These are phyloP conservation scores for Podila clonocystis DNA, from an alignment of 192 early-diverging fungal genomes.

Conservation along the genomic window DNA sequence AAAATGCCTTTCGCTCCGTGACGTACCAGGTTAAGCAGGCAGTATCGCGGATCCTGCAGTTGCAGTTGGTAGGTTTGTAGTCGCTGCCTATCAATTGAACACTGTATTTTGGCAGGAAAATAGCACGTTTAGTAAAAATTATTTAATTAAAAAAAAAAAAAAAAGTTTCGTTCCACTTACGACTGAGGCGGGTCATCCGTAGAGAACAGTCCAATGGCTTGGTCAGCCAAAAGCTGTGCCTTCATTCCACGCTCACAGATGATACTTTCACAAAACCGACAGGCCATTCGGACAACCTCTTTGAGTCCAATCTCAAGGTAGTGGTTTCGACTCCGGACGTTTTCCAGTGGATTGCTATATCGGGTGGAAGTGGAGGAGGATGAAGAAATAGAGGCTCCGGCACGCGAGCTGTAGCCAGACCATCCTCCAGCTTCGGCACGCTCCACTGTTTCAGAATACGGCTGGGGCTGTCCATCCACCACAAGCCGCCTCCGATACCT, in stretches of 20 bases:
- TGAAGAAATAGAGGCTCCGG: neutral
- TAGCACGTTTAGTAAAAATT: neutral
- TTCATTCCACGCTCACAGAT: slow-evolving; percentile 82
- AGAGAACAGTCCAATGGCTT: slow-evolving; percentile 72
- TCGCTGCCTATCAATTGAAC: slow-evolving; percentile 72
- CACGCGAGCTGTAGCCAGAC: neutral
- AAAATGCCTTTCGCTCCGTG: neutral
- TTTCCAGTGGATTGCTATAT: neutral
- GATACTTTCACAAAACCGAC: slow-evolving; percentile 68
- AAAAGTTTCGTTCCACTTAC: slow-evolving; percentile 52
- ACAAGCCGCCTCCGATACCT: neutral
- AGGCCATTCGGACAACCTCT: slow-evolving; percentile 67
- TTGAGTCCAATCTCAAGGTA: slow-evolving; percentile 53
- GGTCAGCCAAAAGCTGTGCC: slow-evolving; percentile 74
- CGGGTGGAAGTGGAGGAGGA: neutral
- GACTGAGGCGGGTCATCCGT: slow-evolving; percentile 71
- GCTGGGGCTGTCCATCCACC: neutral
- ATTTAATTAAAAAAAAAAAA: neutral
- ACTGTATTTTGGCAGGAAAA: slow-evolving; percentile 25
- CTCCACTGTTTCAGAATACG: slow-evolving; percentile 31
- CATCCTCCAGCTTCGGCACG: slow-evolving; percentile 32
- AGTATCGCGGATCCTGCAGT: slow-evolving; percentile 75
- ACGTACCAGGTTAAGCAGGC: slow-evolving; percentile 74
- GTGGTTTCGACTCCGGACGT: neutral
- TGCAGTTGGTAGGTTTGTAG: slow-evolving; percentile 75